Evolutionary conservation across 2,329 filamentous ascomycete species (phyloP).

Genomic region (Xylaria sp.): DNA sequence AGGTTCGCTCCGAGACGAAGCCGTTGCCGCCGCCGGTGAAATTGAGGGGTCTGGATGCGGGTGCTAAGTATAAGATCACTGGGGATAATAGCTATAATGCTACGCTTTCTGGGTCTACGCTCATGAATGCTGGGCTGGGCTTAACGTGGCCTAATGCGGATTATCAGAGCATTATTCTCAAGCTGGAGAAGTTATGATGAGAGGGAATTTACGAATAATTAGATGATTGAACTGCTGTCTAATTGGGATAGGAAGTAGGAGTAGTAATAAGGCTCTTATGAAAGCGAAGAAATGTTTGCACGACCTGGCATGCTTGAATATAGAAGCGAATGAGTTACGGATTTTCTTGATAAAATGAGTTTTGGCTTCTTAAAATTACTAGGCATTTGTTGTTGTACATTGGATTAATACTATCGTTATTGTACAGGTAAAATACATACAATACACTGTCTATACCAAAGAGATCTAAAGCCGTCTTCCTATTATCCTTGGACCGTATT

Average conservation of each 20-base stretch:
- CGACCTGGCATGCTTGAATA: background rate
- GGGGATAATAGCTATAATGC: slow-evolving; percentile 54
- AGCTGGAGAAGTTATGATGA: slow-evolving; percentile 59
- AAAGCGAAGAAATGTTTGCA: background rate
- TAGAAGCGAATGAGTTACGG: background rate
- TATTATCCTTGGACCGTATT: background rate
- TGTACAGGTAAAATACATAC: slow-evolving; percentile 9
- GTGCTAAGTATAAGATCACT: slow-evolving; percentile 64
- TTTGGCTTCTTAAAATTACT: background rate
- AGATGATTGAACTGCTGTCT: background rate
- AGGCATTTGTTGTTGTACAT: slow-evolving; percentile 2
- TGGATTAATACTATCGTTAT: slow-evolving; percentile 11
- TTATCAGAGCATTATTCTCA: slow-evolving; percentile 67
- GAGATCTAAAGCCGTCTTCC: background rate
- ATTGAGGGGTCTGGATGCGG: slow-evolving; percentile 66
- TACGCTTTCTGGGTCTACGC: slow-evolving; percentile 66
- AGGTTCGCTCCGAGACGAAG: slow-evolving; percentile 64
- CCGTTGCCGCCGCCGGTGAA: slow-evolving; percentile 64
- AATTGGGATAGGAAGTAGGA: background rate
- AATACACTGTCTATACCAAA: background rate
- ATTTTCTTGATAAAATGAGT: too few relatives aligned
- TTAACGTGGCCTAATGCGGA: slow-evolving; percentile 59
- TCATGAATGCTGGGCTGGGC: slow-evolving; percentile 72
- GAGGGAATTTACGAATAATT: background rate
- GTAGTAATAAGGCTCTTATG: background rate